A percentile compares a stretch with the other conserved stretches of the same genome.
Conservation (phyloP, 257 asterid species). For the Cruciata laevipes region DNA sequence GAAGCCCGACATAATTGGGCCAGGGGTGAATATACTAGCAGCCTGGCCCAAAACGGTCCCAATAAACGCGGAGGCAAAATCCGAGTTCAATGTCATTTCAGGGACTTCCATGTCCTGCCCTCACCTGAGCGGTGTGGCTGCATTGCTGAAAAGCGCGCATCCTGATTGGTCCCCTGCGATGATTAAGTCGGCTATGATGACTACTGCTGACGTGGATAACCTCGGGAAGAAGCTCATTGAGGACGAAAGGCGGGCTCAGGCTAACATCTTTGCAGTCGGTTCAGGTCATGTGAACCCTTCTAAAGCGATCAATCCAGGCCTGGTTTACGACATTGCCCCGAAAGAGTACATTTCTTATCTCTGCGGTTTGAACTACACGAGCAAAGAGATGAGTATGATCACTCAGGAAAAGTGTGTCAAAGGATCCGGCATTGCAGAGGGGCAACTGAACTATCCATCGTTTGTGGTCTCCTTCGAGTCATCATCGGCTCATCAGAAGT, state of each 20-base stretch:
- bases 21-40: conserved; percentile 12
- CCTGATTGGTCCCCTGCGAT: neutral
- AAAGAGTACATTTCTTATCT: conserved; percentile 10
- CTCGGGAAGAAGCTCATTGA: conserved; percentile 9
- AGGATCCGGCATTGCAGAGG: conserved; percentile 4
- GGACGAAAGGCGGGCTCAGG: conserved; percentile 3
- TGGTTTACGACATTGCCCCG: conserved; percentile 10
- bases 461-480: neutral
- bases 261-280: conserved; percentile 1
- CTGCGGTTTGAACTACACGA: conserved; percentile 8
- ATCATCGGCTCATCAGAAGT: conserved; percentile 1
- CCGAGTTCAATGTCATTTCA: conserved; percentile 6
- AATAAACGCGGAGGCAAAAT: neutral
- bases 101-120: conserved; percentile 1
- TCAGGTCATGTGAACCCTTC: conserved; percentile 11
- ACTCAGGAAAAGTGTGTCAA: conserved; percentile 1
- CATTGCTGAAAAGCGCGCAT: neutral
- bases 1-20: conserved; percentile 15
- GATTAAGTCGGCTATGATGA: neutral
- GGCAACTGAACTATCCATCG: conserved; percentile 15
- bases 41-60: conserved; percentile 9
- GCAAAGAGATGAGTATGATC: neutral
- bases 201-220: conserved; percentile 6
- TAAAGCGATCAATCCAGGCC: conserved; percentile 12
- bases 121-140: neutral